Percentiles rank a stretch among this genome's conserved stretches.
These are phyloP conservation scores for Domatiomyces globalis DNA, from an alignment of 2,329 filamentous ascomycete species.

Conservation along the genomic window DNA sequence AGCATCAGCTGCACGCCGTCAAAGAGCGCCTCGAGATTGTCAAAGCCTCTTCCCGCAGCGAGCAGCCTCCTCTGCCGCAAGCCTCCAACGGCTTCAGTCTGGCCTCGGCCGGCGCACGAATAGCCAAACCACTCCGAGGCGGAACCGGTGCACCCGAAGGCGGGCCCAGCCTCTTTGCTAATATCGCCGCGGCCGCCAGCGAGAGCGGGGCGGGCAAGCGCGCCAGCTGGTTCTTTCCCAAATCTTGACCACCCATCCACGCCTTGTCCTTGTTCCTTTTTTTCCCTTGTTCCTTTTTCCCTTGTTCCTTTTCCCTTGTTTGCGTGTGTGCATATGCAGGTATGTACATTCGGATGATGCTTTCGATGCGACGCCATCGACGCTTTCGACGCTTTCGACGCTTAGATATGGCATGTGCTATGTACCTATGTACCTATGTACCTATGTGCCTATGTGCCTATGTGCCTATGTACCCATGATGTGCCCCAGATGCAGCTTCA, in stretches of 20 bases:
- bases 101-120: conserved; percentile 34
- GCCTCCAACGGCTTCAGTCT: conserved; percentile 43
- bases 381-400: no score
- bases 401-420: no score
- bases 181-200: background rate
- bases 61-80: conserved; percentile 37
- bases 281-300: no score
- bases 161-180: background rate
- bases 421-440: no score
- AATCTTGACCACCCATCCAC: background rate
- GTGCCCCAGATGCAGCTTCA: no score
- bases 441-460: no score
- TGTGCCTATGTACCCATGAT: no score
- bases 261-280: no score
- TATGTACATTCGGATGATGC: no score
- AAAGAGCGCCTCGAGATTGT: conserved; percentile 95
- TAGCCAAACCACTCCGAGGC: conserved; percentile 51
- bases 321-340: no score
- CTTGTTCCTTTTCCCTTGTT: no score
- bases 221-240: background rate
- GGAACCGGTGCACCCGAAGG: conserved; percentile 27
- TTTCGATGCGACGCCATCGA: no score
- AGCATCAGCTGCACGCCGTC: conserved; percentile 88
- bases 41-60: conserved; percentile 80
- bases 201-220: background rate